Conservation (phyloP, 306 rosid species). For the Lathyrus tuberosus region DNA sequence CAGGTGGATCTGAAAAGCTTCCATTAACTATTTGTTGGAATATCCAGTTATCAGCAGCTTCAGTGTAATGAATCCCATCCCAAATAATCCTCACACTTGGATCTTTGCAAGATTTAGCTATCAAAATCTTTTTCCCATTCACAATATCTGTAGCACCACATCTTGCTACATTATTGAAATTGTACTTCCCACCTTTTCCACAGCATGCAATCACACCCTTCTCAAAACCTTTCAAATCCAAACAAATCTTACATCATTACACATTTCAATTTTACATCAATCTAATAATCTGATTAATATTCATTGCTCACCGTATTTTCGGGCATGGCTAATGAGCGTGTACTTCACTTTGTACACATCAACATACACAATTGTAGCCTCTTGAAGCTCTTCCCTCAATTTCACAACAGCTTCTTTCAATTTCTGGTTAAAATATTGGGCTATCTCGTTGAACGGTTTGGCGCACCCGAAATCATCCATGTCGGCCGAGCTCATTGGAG, state of each 20-base stretch:
- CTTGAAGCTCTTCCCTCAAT: slow-evolving; percentile 44
- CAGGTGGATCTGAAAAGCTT: slow-evolving; percentile 58
- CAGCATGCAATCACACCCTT: slow-evolving; percentile 67
- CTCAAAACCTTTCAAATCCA: slow-evolving; percentile 54
- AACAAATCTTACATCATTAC: slow-evolving; percentile 10
- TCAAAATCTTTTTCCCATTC: slow-evolving; percentile 45
- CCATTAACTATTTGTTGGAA: slow-evolving; percentile 56
- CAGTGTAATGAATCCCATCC: slow-evolving; percentile 70
- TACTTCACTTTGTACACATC: slow-evolving; percentile 64
- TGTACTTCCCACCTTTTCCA: slow-evolving; percentile 71
- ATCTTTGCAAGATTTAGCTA: slow-evolving; percentile 55
- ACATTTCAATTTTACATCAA: background rate
- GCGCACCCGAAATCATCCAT: slow-evolving; percentile 53
- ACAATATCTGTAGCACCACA: slow-evolving; percentile 45
- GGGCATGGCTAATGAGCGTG: slow-evolving; percentile 57
- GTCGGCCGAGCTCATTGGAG: slow-evolving; percentile 39
- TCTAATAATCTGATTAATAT: background rate
- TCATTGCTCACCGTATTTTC: slow-evolving; percentile 46
- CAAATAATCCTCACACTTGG: slow-evolving; percentile 56
- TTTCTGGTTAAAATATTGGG: slow-evolving; percentile 55
- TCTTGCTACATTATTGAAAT: slow-evolving; percentile 45
- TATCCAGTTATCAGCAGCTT: slow-evolving; percentile 59
- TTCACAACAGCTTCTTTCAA: slow-evolving; percentile 45
- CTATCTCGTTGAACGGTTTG: slow-evolving; percentile 50
- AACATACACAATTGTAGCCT: slow-evolving; percentile 60